Evolutionary conservation across 805 yeast species (phyloP), one percentile per base, ranked within the genome.

Genomic region (Zygotorulaspora chibaensis): DNA sequence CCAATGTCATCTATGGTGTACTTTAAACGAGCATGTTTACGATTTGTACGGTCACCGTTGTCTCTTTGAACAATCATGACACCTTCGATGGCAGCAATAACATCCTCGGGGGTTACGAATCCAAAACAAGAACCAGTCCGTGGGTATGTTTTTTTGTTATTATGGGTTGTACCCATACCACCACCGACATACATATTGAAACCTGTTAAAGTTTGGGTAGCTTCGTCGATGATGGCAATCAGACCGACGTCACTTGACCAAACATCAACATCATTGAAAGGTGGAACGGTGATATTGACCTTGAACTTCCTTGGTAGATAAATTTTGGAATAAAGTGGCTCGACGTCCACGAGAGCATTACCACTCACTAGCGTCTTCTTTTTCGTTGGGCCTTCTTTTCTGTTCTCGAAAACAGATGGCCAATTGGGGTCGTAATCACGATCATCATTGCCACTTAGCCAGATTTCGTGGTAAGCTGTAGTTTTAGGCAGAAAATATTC

Each of bases 81-180:
- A 73, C 87, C 87, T 68, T 91, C 96, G 67, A 96, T 87, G 16
- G 84, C 96, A 42, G 76, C 68, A 51, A 80, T 81, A 40, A 87
- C 75, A 65, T 88, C 78, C 41, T 83, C 90, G 50, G 73, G 73
- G 3, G 79, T 53, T 40, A 83, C 81, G 61, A 71, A 91, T 23
- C 98, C 98, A 54, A 91, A 77, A 68, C 80, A 70, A 15, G 96
- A 83, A 52, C 96, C 98, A 5, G 96, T 80, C 71, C 98, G 80
- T 59, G 98, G 98, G 65, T 91, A 91, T 0, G 98, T 91, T 76
- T 91, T 91, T 62, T 84, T 84, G 73, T 91, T 91, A 76, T 90
- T 91, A 67, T 91, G 98, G 11, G 98, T 91, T 35, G 95, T 80
- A 59, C 98, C 98, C 98, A 91, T 91, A 76, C 98, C 98, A 72